Conservation (phyloP, 2,329 filamentous ascomycete genomes). For the Rosellinia necatrix region DNA sequence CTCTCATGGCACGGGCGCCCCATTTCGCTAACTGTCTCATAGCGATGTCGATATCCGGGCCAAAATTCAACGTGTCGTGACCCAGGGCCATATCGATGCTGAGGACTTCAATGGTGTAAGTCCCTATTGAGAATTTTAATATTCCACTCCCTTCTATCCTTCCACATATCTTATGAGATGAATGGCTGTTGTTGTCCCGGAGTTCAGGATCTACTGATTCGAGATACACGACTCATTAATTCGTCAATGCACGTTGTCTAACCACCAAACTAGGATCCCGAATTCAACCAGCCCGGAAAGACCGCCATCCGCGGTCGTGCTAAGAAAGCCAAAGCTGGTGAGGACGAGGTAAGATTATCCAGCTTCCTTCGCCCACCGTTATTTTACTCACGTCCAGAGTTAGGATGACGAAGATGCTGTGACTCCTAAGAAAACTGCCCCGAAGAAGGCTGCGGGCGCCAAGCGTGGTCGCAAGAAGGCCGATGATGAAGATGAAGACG, state of each 20-base stretch:
- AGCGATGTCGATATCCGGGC: slow-evolving; percentile 65
- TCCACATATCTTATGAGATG: neutral
- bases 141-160: too few relatives aligned
- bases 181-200: neutral
- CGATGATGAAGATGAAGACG: slow-evolving; percentile 36
- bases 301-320: slow-evolving; percentile 62
- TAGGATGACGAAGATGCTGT: slow-evolving; percentile 34
- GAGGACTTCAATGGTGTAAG: slow-evolving; percentile 89
- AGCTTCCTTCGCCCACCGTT: slow-evolving; percentile 6
- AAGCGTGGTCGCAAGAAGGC: slow-evolving; percentile 47
- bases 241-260: slow-evolving; percentile 18
- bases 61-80: slow-evolving; percentile 74
- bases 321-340: slow-evolving; percentile 43
- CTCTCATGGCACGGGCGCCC: neutral
- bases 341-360: slow-evolving; percentile 40
- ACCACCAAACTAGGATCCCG: slow-evolving; percentile 62
- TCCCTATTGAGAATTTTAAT: slow-evolving; percentile 26
- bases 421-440: slow-evolving; percentile 37
- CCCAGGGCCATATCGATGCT: slow-evolving; percentile 78
- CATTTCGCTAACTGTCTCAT: slow-evolving; percentile 18
- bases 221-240: neutral
- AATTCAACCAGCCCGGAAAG: slow-evolving; percentile 71
- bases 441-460: slow-evolving; percentile 35
- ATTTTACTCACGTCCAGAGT: slow-evolving; percentile 14
- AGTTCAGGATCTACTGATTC: neutral